Evolutionary conservation across 495 filamentous ascomycete species (phyloP).

Genomic region (Trypethelium eluteriae): DNA sequence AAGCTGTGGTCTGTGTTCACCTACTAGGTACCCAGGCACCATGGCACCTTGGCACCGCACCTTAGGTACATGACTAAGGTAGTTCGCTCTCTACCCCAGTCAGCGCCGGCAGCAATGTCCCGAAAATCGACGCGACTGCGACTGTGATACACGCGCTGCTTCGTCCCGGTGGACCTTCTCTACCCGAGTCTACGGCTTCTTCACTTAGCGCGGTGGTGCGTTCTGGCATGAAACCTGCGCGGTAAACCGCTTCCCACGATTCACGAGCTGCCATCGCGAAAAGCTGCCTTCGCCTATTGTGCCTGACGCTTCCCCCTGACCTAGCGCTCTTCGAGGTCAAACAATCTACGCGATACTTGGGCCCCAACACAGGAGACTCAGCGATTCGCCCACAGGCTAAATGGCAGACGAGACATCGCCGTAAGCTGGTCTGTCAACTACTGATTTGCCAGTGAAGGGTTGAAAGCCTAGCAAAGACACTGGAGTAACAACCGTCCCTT

Average conservation of each 20-base stretch:
- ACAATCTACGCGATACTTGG: neutral
- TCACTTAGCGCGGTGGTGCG: neutral
- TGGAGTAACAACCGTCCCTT: too few relatives aligned
- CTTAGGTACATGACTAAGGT: too few relatives aligned
- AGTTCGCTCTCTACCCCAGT: too few relatives aligned
- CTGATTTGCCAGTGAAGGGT: too few relatives aligned
- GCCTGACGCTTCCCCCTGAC: neutral
- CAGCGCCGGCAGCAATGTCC: too few relatives aligned
- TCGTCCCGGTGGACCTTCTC: neutral
- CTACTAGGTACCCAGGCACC: neutral
- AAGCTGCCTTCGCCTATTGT: neutral
- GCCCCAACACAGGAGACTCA: neutral
- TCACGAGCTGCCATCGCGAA: neutral
- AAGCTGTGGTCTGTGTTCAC: neutral
- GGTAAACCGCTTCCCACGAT: neutral
- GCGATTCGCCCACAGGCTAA: neutral
- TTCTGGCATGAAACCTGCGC: neutral
- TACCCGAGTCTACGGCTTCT: neutral
- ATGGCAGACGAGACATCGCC: neutral
- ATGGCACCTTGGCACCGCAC: too few relatives aligned
- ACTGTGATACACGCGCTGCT: conserved; percentile 1
- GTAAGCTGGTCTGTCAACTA: too few relatives aligned
- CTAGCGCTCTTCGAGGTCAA: neutral
- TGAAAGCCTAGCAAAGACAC: too few relatives aligned
- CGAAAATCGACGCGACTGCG: neutral